Evolutionary conservation across 2,329 filamentous ascomycete genomes (phyloP).

Genomic region (Arthrinium puccinioides): DNA sequence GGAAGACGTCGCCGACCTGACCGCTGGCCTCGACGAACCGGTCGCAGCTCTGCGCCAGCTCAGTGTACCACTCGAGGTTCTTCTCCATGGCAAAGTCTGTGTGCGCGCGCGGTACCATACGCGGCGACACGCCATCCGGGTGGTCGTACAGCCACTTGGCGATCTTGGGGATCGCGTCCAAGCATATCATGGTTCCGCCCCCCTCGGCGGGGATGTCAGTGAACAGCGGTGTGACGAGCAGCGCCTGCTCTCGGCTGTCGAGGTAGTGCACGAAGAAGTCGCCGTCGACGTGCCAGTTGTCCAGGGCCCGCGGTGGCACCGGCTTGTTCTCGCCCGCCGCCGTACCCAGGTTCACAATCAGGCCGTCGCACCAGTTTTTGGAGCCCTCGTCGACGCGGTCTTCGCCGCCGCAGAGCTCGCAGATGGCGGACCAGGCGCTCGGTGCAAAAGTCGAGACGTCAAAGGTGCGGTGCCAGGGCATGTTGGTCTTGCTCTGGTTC

Average conservation of each 20-base stretch:
- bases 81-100: conserved; percentile 34
- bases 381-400: conserved; percentile 40
- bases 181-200: conserved; percentile 59
- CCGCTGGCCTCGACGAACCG: conserved; percentile 48
- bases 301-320: conserved; percentile 42
- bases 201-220: conserved; percentile 53
- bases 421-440: conserved; percentile 59
- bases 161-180: conserved; percentile 48
- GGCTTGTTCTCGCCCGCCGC: conserved; percentile 41
- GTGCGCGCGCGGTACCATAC: conserved; percentile 51
- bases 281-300: conserved; percentile 62
- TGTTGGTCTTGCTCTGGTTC: conserved; percentile 54
- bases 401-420: conserved; percentile 58
- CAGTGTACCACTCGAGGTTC: conserved; percentile 37
- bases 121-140: conserved; percentile 58
- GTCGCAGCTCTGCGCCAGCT: conserved; percentile 26
- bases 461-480: conserved; percentile 53
- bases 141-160: conserved; percentile 53
- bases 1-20: conserved; percentile 46
- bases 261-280: conserved; percentile 69
- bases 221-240: conserved; percentile 63
- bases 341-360: conserved; percentile 64
- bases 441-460: conserved; percentile 51
- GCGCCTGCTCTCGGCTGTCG: conserved; percentile 61
- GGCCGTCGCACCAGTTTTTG: conserved; percentile 56